Percentiles rank a stretch among this genome's conserved stretches.
Evolutionary conservation across 23 red algal genomes (phyloP).

Genomic region (Chondrus crispus): DNA sequence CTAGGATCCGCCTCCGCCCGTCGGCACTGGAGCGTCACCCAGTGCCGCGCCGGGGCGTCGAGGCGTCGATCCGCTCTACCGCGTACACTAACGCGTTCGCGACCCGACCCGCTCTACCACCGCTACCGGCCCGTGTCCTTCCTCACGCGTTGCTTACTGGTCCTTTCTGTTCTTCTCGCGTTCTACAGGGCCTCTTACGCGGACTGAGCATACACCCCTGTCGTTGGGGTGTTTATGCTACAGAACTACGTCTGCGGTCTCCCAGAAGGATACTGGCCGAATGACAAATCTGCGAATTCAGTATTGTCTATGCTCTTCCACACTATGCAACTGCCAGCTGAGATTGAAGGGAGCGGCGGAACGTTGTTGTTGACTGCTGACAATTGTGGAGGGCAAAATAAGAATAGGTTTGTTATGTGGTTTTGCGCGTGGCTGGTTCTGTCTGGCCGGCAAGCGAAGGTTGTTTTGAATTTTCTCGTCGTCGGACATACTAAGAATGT

Average conservation of each 20-base stretch:
- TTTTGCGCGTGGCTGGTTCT: not conserved
- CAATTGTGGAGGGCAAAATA: constrained; percentile 4
- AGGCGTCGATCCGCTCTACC: too few species aligned
- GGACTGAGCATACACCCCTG: too few species aligned
- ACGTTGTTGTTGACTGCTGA: not conserved
- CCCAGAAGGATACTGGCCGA: constrained; percentile 39
- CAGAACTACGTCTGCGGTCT: not conserved
- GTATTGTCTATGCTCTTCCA: constrained; percentile 37
- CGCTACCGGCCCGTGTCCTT: too few species aligned
- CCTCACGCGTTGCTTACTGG: too few species aligned
- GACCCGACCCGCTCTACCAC: too few species aligned
- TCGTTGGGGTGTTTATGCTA: too few species aligned
- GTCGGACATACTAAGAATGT: not conserved
- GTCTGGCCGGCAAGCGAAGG: not conserved
- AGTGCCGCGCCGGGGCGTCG: too few species aligned
- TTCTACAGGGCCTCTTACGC: too few species aligned
- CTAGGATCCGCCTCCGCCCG: too few species aligned
- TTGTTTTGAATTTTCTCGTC: not conserved
- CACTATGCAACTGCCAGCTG: not conserved
- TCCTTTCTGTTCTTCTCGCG: too few species aligned
- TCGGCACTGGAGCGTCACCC: too few species aligned
- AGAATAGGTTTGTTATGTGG: constrained; percentile 3
- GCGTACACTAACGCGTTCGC: too few species aligned
- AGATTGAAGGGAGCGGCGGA: not conserved
- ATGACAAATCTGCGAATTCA: constrained; percentile 42